These are phyloP conservation scores for Anaeramoeba flamelloides DNA, from an alignment of 78 protist genomes.

Conservation along the genomic window DNA sequence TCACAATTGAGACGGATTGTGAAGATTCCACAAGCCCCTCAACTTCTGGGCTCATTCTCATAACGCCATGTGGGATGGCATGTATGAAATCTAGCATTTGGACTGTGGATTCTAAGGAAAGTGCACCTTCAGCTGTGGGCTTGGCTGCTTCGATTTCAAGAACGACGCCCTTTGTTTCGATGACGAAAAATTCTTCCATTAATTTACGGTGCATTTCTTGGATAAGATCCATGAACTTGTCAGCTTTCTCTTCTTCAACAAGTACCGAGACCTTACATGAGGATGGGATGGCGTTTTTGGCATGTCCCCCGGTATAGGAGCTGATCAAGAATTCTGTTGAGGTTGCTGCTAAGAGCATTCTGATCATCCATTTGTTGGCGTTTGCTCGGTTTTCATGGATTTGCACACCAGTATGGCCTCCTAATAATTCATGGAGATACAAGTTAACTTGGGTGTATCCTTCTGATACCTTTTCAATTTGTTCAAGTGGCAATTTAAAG, in stretches of 20 bases:
- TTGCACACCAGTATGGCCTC: background rate
- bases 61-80: background rate
- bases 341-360: background rate
- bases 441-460: background rate
- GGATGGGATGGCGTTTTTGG: background rate
- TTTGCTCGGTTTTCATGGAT: background rate
- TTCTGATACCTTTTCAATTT: background rate
- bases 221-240: background rate
- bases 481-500: too few species aligned
- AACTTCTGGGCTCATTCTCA: background rate
- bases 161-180: background rate
- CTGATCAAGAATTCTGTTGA: background rate
- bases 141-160: background rate
- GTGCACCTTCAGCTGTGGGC: background rate
- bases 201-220: too few species aligned
- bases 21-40: background rate
- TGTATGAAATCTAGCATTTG: background rate
- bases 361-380: background rate
- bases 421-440: background rate
- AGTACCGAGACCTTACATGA: background rate
- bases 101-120: background rate
- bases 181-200: background rate
- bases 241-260: background rate
- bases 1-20: background rate
- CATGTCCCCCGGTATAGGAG: background rate